These are phyloP conservation scores for Bipolaris bicolor DNA, from an alignment of 2,329 filamentous ascomycete genomes.

Conservation along the genomic window DNA sequence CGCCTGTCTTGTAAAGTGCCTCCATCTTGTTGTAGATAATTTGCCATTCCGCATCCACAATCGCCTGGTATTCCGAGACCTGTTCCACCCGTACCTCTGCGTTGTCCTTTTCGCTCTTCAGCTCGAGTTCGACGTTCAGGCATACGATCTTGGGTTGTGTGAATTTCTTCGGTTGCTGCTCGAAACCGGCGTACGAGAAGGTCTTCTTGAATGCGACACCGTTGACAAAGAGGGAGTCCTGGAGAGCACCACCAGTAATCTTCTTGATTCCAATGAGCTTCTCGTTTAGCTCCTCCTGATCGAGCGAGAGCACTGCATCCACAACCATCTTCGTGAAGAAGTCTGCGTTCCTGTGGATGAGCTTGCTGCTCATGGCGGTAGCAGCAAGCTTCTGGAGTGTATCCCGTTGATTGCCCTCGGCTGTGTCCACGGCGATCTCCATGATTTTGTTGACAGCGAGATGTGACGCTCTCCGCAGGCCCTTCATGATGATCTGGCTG, in stretches of 20 bases:
- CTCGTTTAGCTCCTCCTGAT: constrained; percentile 97
- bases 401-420: constrained; percentile 82
- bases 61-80: constrained; percentile 98
- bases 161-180: constrained; percentile 98
- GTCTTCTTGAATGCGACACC: constrained; percentile 99
- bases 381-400: constrained; percentile 88
- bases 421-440: constrained; percentile 89
- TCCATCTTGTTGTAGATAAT: constrained; percentile 99
- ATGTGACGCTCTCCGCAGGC: constrained; percentile 80
- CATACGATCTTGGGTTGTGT: constrained; percentile 94
- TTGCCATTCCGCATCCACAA: constrained; percentile 99
- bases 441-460: constrained; percentile 99
- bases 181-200: constrained; percentile 97
- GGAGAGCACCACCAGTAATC: constrained; percentile 92
- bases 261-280: constrained; percentile 99
- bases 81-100: constrained; percentile 97
- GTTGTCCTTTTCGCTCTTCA: constrained; percentile 99
- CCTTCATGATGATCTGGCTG: constrained; percentile 97
- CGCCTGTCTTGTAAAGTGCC: constrained; percentile 88
- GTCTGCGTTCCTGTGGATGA: constrained; percentile 94
- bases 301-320: constrained; percentile 90
- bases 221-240: constrained; percentile 95
- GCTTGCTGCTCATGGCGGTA: constrained; percentile 99
- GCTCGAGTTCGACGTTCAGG: constrained; percentile 94
- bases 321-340: constrained; percentile 99